Base-by-base conservation (phyloP, 2,329 filamentous ascomycete genomes). In the Byssothecium circinans region DNA sequence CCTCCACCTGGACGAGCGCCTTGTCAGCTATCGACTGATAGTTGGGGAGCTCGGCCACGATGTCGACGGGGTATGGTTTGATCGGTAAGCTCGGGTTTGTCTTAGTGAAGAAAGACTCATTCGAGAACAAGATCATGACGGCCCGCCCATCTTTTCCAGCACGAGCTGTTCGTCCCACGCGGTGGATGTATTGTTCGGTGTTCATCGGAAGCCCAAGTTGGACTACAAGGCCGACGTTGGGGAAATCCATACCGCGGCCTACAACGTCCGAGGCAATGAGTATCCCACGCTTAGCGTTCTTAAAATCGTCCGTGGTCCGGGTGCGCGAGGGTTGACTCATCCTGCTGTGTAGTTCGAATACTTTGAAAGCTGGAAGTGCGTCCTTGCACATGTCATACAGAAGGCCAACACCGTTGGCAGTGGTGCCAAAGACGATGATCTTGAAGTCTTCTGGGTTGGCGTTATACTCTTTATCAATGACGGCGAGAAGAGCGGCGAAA, bases 231-330 rank as follows among this genome's bases (percentile, higher is more conserved):
- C 75, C 73, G 48, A 78, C 75, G 46, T 77, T 76, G 17, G 76
- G 76, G 58, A 78, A 78, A 53, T 78, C 76, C 75, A 78, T 78
- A 22, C 76, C 76, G 42, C 76, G 72, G 8, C 75, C 76, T 10
- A 77, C 74, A 4, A 71, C 68, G 46, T 71, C 68, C 57, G 75
- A 77, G 18, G 79, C 78, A 45, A 81, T 77, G 54, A 81, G 65
- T 43, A 81, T 74, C 20, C 78, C 79, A 14, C 71, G 68, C 1
- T 69, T 60, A 15, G 74, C 64, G 46, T 75, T 66, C 49, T 74
- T 76, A 69, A 74, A 78, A 32, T 73, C 67, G 27, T 72, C 62
- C 1, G 74, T 76, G 2, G 74, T 76, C 11, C 67, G 62, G 3
- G 74, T 77, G 20, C 75, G 68, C 18, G 61, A 58, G 20, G 61